Evolutionary conservation across 768 basidiomycete genomes (phyloP).

Genomic region (Mycena vitilis): DNA sequence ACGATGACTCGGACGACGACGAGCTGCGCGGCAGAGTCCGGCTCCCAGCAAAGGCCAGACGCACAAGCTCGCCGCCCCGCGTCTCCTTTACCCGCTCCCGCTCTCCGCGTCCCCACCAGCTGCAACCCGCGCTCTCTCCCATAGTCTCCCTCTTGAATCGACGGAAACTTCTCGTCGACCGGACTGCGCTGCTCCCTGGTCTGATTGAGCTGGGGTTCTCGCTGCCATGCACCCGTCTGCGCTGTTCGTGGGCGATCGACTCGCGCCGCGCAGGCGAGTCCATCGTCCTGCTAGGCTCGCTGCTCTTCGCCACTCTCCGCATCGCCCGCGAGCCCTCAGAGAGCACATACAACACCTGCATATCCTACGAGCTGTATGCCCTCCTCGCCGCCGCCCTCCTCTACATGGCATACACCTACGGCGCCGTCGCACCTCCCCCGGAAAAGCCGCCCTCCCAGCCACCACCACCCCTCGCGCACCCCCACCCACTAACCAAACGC

Average conservation of each 20-base stretch:
- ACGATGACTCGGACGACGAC: conserved; percentile 70
- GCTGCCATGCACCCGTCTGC: conserved; percentile 53
- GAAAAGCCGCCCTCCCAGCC: background rate
- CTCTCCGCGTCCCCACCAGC: conserved; percentile 57
- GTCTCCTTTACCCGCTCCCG: conserved; percentile 77
- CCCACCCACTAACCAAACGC: conserved; percentile 31
- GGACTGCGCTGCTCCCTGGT: conserved; percentile 58
- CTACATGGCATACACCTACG: conserved; percentile 74
- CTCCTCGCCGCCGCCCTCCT: conserved; percentile 66
- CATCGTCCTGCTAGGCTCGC: conserved; percentile 70
- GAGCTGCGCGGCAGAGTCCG: conserved; percentile 24
- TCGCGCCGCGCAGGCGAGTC: conserved; percentile 73
- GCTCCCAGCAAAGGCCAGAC: conserved; percentile 19
- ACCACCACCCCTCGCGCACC: conserved; percentile 3
- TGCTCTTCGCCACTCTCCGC: conserved; percentile 66
- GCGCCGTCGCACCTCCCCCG: conserved; percentile 45
- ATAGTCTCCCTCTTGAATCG: conserved; percentile 58
- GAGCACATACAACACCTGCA: conserved; percentile 53
- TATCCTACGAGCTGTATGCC: conserved; percentile 70
- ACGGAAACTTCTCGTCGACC: conserved; percentile 46
- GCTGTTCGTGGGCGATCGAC: conserved; percentile 68
- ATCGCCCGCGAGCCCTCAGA: conserved; percentile 52
- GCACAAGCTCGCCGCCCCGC: conserved; percentile 48
- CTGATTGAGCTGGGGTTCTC: conserved; percentile 57
- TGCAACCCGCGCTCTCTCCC: conserved; percentile 49